Base-by-base conservation (phyloP, 495 filamentous ascomycete species). In the Tuber aestivum region DNA sequence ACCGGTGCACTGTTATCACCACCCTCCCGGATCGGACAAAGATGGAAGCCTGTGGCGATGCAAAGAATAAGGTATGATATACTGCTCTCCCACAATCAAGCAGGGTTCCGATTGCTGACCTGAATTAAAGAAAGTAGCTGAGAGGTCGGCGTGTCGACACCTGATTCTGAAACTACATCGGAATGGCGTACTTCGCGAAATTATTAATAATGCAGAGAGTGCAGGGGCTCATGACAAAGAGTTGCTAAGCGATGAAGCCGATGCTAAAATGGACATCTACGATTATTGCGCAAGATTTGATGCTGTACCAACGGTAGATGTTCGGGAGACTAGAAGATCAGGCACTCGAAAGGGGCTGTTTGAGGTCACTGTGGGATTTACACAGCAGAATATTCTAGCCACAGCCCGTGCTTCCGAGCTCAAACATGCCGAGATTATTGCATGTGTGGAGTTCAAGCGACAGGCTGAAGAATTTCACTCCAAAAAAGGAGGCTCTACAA, bases 231-330 rank as follows among this genome's bases (percentile, higher is more conserved):
- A 80, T 40, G 79, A 84, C 35, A 76, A 79, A 37, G 74, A 81
- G 65, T 61, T 79, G 37, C 76, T 80, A 21, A 77, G 45, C 20
- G 81, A 84, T 35, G 83, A 83, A 72, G 78, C 77, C n/a, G 81
- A 84, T 79, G 84, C 83, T 6, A 82, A 81, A 32, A 75, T 82
- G 75, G 87, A 87, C 72, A 83, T 87, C 42, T 87, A 86, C 81
- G 86, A 87, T 75, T 87, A 87, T 76, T 86, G 85, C 48, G 86
- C 87, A 7, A 80, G 85, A 48, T 86, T 86, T 74, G 84, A 85
- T 69, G 71, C 75, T 14, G 75, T 86, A 27, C 86, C 86, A 7
- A 78, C 37, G 8, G 82, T 87, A 48, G 77, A 75, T 27, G 65
- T 77, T n/a, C 70, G 74, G 2, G 73, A 75, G 20, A 42, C 79